These are phyloP conservation scores for Monocercomonoides exilis DNA, from an alignment of 78 protist species.

Conservation along the genomic window DNA sequence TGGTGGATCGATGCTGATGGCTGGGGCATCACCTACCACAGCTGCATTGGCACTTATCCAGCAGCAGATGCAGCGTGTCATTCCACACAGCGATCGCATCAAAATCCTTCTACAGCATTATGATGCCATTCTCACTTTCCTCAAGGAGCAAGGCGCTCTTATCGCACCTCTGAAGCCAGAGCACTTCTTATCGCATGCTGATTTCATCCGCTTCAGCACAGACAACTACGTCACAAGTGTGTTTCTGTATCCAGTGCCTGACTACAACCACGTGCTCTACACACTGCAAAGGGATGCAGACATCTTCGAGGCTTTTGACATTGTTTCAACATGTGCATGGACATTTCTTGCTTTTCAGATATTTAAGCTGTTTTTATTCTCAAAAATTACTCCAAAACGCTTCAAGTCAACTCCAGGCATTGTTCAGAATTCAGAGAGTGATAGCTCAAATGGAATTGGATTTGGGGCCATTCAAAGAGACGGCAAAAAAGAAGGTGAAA, in stretches of 20 bases:
- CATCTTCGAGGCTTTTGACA: neutral
- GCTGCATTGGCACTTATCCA: too few species aligned
- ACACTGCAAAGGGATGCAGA: neutral
- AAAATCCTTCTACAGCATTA: neutral
- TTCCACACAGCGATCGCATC: neutral
- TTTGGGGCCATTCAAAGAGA: too few species aligned
- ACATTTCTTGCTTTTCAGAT: conserved; percentile 2
- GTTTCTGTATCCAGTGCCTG: neutral
- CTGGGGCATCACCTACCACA: too few species aligned
- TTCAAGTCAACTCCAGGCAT: neutral
- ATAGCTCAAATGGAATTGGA: too few species aligned
- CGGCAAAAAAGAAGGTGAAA: neutral
- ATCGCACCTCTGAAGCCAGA: neutral
- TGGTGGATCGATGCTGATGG: too few species aligned
- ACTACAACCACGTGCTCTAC: neutral
- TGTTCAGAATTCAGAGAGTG: neutral
- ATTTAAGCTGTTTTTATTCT: conserved; percentile 4
- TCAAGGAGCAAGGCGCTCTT: neutral
- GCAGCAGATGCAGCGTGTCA: too few species aligned
- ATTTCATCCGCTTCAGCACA: neutral
- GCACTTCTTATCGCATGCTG: neutral
- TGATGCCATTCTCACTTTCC: neutral
- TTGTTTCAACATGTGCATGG: conserved; percentile 1
- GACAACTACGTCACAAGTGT: neutral
- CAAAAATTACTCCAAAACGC: neutral